phyloP scores from a whole-genome alignment of 2,329 filamentous ascomycete species.

The Penicillium verrucosum region DNA sequence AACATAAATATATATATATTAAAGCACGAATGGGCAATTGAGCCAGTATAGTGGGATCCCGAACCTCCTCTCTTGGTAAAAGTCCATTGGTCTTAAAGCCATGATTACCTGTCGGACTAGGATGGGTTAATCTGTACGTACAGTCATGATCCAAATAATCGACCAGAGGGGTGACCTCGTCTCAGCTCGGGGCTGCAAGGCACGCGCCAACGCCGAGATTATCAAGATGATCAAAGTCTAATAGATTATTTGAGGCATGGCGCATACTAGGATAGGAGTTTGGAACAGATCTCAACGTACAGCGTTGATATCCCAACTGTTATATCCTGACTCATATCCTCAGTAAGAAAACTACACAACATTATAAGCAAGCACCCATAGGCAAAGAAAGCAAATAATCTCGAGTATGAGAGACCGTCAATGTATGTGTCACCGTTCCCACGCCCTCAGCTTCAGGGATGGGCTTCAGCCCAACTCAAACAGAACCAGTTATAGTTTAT shows the following conservation, averaged over 20 bases:
- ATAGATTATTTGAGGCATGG: not conserved
- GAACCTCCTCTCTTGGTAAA: not conserved
- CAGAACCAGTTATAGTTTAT: not conserved
- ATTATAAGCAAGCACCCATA: not conserved
- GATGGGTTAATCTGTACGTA: constrained; percentile 1
- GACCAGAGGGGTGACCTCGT: not conserved
- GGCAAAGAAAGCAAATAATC: not conserved
- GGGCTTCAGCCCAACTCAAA: not conserved
- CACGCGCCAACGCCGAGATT: not conserved
- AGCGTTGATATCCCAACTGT: not conserved
- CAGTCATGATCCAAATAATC: constrained; percentile 7
- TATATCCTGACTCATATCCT: not conserved
- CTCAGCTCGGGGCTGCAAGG: not conserved
- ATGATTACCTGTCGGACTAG: constrained; percentile 1
- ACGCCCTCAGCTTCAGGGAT: constrained; percentile 2
- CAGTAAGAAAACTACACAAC: not conserved
- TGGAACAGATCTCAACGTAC: not conserved
- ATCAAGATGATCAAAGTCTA: not conserved
- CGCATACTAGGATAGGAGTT: not conserved
- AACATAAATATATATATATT: not conserved
- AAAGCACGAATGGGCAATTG: not conserved
- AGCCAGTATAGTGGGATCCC: not conserved
- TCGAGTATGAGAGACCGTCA: not conserved
- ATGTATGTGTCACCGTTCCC: not conserved
- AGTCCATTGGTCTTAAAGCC: not conserved